Evolutionary conservation across 129 eudicot genomes (phyloP).

Genomic region (Sambucus nigra): DNA sequence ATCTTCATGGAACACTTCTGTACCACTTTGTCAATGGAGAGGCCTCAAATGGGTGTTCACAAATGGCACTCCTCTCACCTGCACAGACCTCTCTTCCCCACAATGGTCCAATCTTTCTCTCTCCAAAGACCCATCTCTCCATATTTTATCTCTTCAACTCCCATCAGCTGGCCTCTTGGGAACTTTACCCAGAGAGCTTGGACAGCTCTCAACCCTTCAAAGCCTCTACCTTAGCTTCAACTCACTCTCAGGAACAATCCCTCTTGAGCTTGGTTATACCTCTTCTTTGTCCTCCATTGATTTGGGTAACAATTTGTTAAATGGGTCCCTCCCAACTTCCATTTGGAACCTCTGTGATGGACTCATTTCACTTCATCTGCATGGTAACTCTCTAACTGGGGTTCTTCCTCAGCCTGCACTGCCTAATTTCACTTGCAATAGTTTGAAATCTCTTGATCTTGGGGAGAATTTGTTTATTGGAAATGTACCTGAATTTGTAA

Average conservation of each 20-base stretch:
- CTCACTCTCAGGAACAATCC: constrained; percentile 51
- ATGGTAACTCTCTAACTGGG: constrained; percentile 68
- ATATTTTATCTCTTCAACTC: constrained; percentile 62
- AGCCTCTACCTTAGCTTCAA: constrained; percentile 60
- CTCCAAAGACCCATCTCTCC: constrained; percentile 44
- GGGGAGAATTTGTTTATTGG: constrained; percentile 67
- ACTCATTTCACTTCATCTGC: constrained; percentile 45
- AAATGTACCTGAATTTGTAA: constrained; percentile 47
- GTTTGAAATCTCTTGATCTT: constrained; percentile 52
- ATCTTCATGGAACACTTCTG: constrained; percentile 64
- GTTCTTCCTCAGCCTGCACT: constrained; percentile 67
- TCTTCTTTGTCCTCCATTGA: constrained; percentile 65
- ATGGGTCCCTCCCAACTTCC: constrained; percentile 67
- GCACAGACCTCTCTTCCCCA: constrained; percentile 53
- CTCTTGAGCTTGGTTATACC: constrained; percentile 84
- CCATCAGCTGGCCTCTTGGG: constrained; percentile 93
- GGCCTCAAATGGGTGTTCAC: constrained; percentile 68
- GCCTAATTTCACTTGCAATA: constrained; percentile 59
- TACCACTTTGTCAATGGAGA: constrained; percentile 87
- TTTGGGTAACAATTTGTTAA: constrained; percentile 60
- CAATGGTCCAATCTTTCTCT: constrained; percentile 57
- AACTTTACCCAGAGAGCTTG: constrained; percentile 58
- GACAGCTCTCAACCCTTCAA: constrained; percentile 46
- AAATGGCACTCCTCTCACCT: constrained; percentile 32
- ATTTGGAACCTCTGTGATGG: constrained; percentile 86